Base-by-base conservation (phyloP, 192 early-diverging fungal species). In the Phlyctochytrium planicorne region DNA sequence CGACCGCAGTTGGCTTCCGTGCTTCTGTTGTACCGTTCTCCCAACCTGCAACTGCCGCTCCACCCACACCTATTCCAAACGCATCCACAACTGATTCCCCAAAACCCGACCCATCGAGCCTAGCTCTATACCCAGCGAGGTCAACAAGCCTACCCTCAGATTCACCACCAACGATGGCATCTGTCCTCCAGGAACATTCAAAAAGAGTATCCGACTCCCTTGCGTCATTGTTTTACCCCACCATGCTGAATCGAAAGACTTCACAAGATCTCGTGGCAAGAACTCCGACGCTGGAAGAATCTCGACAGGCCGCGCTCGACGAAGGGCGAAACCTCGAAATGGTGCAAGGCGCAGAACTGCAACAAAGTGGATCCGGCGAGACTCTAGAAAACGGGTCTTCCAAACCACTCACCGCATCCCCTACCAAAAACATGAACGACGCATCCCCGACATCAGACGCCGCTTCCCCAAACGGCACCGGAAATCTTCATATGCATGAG, bases 1-100 rank as follows among this genome's bases (percentile, higher is more conserved):
- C 74, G 2, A 75, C 74, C 14, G 30, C 74, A 20, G 64, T 63
- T 20, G 62, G 74, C 4, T 71, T 75, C 40, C 60, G 50, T 31
- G 61, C 60, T 32, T 53, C 52, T 30, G 53, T 50, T 33, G 16
- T 30, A 6, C 40, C 40, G 40, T 47, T 6, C 10, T 14, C 6
- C 20, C 40, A 47, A 20, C 40, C 6, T 14, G 10, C 6, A 47
- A 47, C 10, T 20, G 20, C 40, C 40, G 12, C 1, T 47, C 20
- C 57, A 16, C 67, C 23, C 12, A 47, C 50, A 33, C 50, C 40
- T 6, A 20, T 14, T 47, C 40, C 40, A 20, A 6, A 47, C 10
- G 10, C 40, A 6, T 20, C 40, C 40, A 47, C 40, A 20, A 14
- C 40, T 20, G n/a, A n/a, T n/a, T n/a, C n/a, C n/a, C n/a, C n/a